These are phyloP conservation scores for Colletotrichum horii DNA, from an alignment of 2,329 filamentous ascomycete genomes.

Conservation along the genomic window DNA sequence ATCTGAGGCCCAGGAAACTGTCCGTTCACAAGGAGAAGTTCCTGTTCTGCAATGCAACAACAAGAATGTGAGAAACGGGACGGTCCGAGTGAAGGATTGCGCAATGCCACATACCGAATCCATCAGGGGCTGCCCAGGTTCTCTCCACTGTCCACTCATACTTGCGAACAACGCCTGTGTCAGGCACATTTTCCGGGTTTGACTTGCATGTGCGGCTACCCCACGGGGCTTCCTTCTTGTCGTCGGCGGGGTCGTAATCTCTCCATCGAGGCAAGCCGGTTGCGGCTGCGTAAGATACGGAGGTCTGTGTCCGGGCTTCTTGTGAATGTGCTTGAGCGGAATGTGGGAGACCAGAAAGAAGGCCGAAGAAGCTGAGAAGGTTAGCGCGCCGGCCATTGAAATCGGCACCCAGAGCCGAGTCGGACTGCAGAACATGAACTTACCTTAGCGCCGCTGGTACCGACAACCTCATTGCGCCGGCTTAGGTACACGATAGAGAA, in stretches of 20 bases:
- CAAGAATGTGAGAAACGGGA: not conserved
- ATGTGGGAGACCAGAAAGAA: not conserved
- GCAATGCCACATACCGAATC: not conserved
- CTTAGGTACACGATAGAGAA: not conserved
- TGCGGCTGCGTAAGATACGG: not conserved
- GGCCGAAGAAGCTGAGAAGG: not conserved
- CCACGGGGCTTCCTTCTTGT: not conserved
- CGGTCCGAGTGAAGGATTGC: not conserved
- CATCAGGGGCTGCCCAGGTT: constrained; percentile 3
- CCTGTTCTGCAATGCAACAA: not conserved
- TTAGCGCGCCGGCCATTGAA: not conserved
- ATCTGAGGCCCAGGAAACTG: constrained; percentile 10
- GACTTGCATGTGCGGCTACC: constrained; percentile 1
- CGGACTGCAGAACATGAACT: not conserved
- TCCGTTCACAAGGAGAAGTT: constrained; percentile 2
- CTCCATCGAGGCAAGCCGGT: not conserved
- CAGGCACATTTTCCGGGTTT: constrained; percentile 8
- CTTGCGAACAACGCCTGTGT: constrained; percentile 9
- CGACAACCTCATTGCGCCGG: not conserved
- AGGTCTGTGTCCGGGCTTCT: not conserved
- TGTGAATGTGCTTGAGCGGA: not conserved
- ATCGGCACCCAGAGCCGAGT: not conserved
- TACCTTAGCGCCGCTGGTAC: not conserved
- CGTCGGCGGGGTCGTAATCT: not conserved
- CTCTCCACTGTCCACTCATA: constrained; percentile 17